Evolutionary conservation across 73 alveolate species (phyloP), one percentile per base, ranked within the genome.

Genomic region (Halteria grandinella): DNA sequence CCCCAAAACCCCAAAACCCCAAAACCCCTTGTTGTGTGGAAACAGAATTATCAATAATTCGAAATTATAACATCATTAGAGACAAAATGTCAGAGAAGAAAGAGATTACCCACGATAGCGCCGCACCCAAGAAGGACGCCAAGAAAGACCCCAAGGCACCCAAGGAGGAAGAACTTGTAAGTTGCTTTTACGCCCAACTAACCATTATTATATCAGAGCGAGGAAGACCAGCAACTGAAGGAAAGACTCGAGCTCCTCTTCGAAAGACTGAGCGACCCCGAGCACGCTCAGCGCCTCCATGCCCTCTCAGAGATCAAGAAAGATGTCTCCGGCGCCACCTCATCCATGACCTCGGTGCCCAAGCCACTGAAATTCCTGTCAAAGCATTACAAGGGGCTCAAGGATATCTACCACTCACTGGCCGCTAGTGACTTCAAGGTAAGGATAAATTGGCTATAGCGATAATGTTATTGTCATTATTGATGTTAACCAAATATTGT

Each of bases 271-370:
- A 24, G 23, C 32, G 81, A 66, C 31, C 51, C 18, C 8, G 81
- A 66, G 24, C 28, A 2, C 12, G 81, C 52, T 11, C 81, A 43
- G 20, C 4, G 91, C 33, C 63, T 69, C 24, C 79, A 81, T 51
- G 94, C 96, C 66, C 75, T 93, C 21, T 85, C 87, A 33, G 59
- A 66, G 75, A 47, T 96, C 50, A 95, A 91, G 64, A 62, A 87
- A 20, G 98, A 96, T 79, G 95, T 96, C 21, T 77, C 95, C 40
- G 88, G 93, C 31, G 88, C 98, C 27, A 94, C 99, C 29, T 82
- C 98, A 32, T 94, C 99, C 39, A 96, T 96, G 99, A 96, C 99
- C 20, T 85, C 97, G 28, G 97, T 96, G 36, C 99, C 99, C 15
- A 89, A 93, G 82, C 99, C 99, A 27, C 79, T 96, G 49, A 96